Evolutionary conservation across 2,329 filamentous ascomycete genomes (phyloP).

Genomic region (Emmonsiellopsis sp.): DNA sequence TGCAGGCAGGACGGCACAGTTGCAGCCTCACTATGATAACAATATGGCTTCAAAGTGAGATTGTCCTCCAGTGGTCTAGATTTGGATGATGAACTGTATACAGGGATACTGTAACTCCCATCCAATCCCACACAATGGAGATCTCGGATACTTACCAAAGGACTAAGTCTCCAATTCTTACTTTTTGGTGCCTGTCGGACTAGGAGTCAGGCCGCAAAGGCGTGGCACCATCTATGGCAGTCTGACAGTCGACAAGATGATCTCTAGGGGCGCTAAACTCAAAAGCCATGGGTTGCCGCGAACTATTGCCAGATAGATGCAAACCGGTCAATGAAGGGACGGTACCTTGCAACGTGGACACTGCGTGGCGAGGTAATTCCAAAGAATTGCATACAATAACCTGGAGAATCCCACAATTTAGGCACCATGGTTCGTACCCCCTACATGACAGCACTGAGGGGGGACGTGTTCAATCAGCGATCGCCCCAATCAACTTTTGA

Average conservation of each 20-base stretch:
- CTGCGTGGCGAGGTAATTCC: neutral
- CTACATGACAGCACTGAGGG: too few species aligned
- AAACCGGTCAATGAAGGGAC: neutral
- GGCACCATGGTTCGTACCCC: too few species aligned
- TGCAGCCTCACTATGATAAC: conserved; percentile 1
- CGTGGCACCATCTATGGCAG: conserved; percentile 2
- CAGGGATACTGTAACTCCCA: neutral
- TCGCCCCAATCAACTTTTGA: too few species aligned
- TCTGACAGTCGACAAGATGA: neutral
- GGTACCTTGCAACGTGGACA: neutral
- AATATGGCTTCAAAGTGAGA: neutral
- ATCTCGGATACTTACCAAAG: neutral
- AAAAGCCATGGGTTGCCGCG: neutral
- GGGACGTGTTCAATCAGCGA: too few species aligned
- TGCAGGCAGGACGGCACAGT: neutral
- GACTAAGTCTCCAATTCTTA: neutral
- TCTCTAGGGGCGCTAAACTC: neutral
- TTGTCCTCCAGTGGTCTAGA: neutral
- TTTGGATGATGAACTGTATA: conserved; percentile 1
- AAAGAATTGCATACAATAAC: too few species aligned
- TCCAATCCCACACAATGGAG: neutral
- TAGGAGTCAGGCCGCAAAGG: neutral
- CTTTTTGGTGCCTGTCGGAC: neutral
- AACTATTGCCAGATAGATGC: neutral
- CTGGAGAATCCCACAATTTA: too few species aligned